Conservation (phyloP, 768 basidiomycete genomes). For the Psilocybe subaeruginosa region DNA sequence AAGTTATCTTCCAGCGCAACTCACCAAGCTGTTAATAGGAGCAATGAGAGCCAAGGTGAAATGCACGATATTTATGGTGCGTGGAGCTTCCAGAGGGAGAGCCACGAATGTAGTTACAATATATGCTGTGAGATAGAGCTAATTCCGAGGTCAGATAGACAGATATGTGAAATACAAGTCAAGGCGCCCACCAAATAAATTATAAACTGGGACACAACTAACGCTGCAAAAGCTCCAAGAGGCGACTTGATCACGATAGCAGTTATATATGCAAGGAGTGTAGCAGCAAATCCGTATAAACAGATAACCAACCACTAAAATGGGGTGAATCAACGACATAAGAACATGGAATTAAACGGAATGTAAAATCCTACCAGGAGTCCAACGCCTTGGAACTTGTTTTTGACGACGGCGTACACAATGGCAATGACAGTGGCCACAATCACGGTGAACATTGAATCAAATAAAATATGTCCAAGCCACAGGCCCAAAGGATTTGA, state of each 20-base stretch:
- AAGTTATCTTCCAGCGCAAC: not conserved
- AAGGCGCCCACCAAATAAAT: constrained; percentile 62
- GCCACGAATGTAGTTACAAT: constrained; percentile 18
- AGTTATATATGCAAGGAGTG: constrained; percentile 68
- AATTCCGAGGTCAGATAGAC: constrained; percentile 57
- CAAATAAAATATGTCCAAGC: constrained; percentile 81
- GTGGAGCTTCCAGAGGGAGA: constrained; percentile 10
- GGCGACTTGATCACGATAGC: constrained; percentile 65
- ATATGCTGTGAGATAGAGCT: constrained; percentile 22
- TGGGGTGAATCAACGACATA: not conserved
- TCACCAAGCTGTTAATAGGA: constrained; percentile 25
- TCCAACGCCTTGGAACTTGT: constrained; percentile 73
- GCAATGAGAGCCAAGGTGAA: constrained; percentile 22
- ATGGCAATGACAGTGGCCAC: constrained; percentile 65
- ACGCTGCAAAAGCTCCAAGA: constrained; percentile 70
- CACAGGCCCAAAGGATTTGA: constrained; percentile 71
- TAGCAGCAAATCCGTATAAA: constrained; percentile 68
- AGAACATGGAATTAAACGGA: not conserved
- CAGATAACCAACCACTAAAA: constrained; percentile 70
- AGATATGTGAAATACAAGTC: constrained; percentile 40
- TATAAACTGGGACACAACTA: constrained; percentile 73
- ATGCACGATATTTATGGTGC: constrained; percentile 19
- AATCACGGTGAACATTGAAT: constrained; percentile 60
- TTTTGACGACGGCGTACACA: constrained; percentile 55
- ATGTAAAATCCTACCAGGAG: constrained; percentile 45